Conservation (phyloP, 2,329 filamentous ascomycete species). For the Cladosporium sp. region DNA sequence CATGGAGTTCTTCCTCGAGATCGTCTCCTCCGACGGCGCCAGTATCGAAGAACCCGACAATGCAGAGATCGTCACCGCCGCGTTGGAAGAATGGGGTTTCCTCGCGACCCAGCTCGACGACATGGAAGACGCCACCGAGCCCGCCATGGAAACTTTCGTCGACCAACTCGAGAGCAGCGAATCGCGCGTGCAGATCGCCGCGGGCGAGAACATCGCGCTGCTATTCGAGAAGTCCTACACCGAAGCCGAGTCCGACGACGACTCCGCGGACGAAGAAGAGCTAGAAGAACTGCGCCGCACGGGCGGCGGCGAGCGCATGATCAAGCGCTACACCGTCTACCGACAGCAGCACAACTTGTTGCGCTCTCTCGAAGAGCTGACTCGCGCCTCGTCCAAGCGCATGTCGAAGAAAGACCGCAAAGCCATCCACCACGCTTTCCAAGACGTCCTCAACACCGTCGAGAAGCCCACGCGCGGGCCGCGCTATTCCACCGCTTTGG, state of each 20-base stretch:
- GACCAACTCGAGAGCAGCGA: constrained; percentile 81
- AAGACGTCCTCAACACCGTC: constrained; percentile 66
- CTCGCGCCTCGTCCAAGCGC: constrained; percentile 61
- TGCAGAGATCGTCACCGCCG: constrained; percentile 69
- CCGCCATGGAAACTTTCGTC: constrained; percentile 76
- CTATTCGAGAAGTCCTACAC: constrained; percentile 75
- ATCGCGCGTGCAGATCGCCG: constrained; percentile 71
- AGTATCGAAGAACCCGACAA: constrained; percentile 72
- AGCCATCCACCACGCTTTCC: constrained; percentile 65
- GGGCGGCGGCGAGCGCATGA: constrained; percentile 43
- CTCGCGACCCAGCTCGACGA: constrained; percentile 77
- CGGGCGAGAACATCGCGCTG: constrained; percentile 78
- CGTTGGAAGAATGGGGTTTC: constrained; percentile 77
- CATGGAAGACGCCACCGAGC: constrained; percentile 68
- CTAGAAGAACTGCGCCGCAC: constrained; percentile 47
- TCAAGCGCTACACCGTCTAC: constrained; percentile 70
- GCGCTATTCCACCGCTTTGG: constrained; percentile 65
- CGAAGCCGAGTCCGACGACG: constrained; percentile 59
- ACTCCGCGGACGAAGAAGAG: constrained; percentile 43
- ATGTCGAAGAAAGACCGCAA: constrained; percentile 69
- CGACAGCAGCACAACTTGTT: constrained; percentile 64
- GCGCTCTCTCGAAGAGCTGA: constrained; percentile 60
- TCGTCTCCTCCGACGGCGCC: constrained; percentile 77
- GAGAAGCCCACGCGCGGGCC: constrained; percentile 68
- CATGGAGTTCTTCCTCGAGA: constrained; percentile 74